A percentile compares a stretch with the other conserved stretches of the same genome.
phyloP scores from a whole-genome alignment of 139 green algal genomes.

The Tetradesmus lagerheimii region DNA sequence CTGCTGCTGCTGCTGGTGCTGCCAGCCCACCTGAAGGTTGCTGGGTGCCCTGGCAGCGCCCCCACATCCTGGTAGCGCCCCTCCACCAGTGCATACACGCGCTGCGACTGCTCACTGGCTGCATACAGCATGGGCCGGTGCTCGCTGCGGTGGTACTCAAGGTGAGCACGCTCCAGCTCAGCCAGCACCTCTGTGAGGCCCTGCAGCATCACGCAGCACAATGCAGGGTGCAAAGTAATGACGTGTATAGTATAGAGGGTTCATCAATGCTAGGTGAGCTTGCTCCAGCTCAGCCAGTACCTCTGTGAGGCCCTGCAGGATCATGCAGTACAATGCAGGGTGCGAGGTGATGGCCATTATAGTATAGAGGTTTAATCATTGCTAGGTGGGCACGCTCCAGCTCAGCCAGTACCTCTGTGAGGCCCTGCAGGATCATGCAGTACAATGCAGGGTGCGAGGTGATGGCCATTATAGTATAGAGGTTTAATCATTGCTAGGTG shows the following conservation, averaged over 20 bases:
- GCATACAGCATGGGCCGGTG: constrained; percentile 48
- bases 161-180: constrained; percentile 42
- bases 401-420: constrained; percentile 12
- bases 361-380: no score
- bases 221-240: no score
- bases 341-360: no score
- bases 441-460: background rate
- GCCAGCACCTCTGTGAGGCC: constrained; percentile 40
- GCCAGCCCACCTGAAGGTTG: constrained; percentile 36
- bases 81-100: constrained; percentile 41
- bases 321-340: background rate
- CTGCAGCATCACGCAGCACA: no score
- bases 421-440: background rate
- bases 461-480: no score
- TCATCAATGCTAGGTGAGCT: no score
- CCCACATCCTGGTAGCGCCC: constrained; percentile 50
- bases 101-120: constrained; percentile 26
- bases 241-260: no score
- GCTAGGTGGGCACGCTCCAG: constrained; percentile 22
- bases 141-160: constrained; percentile 41
- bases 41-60: constrained; percentile 44
- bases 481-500: no score
- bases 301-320: background rate
- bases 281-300: constrained; percentile 23
- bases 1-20: background rate